Conservation (phyloP, 345 rosid genomes). For the Gossypium bickii region DNA sequence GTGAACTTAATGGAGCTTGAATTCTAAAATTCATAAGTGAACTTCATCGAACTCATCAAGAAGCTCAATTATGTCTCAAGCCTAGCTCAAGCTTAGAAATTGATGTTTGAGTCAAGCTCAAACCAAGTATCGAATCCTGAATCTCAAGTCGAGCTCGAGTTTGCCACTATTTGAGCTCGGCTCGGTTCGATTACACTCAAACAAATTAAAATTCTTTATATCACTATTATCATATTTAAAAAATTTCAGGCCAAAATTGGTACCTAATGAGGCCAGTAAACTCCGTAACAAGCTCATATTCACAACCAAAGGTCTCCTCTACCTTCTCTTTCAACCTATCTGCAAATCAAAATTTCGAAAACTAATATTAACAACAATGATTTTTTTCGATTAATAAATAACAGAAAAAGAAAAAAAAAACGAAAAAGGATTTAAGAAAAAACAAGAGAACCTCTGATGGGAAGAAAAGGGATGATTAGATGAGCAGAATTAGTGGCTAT, state of each 20-base stretch:
- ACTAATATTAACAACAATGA: not conserved
- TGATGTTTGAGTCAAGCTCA: too few relatives aligned
- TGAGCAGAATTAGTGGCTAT: slow-evolving; percentile 69
- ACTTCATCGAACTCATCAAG: too few relatives aligned
- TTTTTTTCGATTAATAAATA: not conserved
- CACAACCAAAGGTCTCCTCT: slow-evolving; percentile 77
- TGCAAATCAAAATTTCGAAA: slow-evolving; percentile 24
- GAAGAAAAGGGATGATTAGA: slow-evolving; percentile 67
- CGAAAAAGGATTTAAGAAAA: not conserved
- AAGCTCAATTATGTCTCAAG: too few relatives aligned
- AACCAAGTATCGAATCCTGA: too few relatives aligned
- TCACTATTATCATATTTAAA: not conserved
- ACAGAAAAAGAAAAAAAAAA: not conserved
- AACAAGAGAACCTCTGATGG: slow-evolving; percentile 60
- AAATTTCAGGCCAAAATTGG: not conserved
- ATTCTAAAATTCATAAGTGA: too few relatives aligned
- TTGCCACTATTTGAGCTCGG: too few relatives aligned
- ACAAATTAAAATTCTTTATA: not conserved
- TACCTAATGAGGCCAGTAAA: slow-evolving; percentile 91
- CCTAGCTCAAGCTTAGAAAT: too few relatives aligned
- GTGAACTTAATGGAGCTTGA: too few relatives aligned
- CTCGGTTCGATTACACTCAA: too few relatives aligned
- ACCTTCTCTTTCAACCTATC: slow-evolving; percentile 76
- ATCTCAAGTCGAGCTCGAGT: too few relatives aligned
- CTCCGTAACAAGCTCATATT: slow-evolving; percentile 71